A percentile compares a stretch with the other conserved stretches of the same genome.
These are phyloP conservation scores for Sugiyamaella floridensis DNA, from an alignment of 805 yeast genomes.

Conservation along the genomic window DNA sequence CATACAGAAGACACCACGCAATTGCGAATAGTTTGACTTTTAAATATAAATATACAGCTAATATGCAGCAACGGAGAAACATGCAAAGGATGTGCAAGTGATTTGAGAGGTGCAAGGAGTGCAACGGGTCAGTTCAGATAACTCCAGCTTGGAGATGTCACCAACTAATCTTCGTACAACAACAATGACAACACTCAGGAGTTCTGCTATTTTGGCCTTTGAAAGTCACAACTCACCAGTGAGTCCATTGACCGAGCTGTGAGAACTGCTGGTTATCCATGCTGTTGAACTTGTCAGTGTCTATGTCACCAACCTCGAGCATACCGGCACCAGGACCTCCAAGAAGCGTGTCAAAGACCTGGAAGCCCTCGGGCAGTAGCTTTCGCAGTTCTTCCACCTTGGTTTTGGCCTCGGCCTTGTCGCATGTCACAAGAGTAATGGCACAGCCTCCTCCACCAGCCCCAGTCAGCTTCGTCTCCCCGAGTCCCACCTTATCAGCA, in stretches of 20 bases:
- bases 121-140: no score
- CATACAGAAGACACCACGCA: no score
- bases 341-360: conserved; percentile 67
- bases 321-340: conserved; percentile 88
- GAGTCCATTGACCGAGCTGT: conserved; percentile 32
- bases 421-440: conserved; percentile 58
- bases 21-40: no score
- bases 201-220: no score
- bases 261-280: conserved; percentile 33
- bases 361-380: conserved; percentile 48
- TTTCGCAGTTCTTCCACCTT: conserved; percentile 30
- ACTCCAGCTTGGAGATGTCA: no score
- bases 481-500: conserved; percentile 59
- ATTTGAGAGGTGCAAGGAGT: no score
- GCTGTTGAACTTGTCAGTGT: conserved; percentile 4
- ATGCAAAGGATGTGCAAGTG: no score
- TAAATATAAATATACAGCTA: no score
- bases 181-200: no score
- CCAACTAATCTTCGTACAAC: background rate
- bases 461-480: conserved; percentile 91
- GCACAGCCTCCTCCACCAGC: conserved; percentile 99
- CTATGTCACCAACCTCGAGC: conserved; percentile 3
- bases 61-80: no score
- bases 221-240: conserved; percentile 22
- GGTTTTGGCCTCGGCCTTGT: conserved; percentile 18